A percentile compares a stretch with the other conserved stretches of the same genome.
These are phyloP conservation scores for Diplodia mutila DNA, from an alignment of 2,329 filamentous ascomycete species.

Conservation along the genomic window DNA sequence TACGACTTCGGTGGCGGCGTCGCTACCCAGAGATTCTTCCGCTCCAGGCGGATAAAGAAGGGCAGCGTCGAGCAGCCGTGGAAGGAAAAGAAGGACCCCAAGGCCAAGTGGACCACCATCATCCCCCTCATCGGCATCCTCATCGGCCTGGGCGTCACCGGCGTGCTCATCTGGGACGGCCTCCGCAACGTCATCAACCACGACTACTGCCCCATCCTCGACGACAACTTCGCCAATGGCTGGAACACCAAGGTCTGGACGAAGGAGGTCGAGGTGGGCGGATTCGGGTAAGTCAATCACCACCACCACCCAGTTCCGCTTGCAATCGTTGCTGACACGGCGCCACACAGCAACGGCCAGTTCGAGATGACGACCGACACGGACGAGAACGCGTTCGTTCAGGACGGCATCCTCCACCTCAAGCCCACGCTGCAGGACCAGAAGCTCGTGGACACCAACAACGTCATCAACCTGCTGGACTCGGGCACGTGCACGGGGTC, in stretches of 20 bases:
- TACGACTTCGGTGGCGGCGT: slow-evolving; percentile 38
- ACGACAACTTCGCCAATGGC: slow-evolving; percentile 66
- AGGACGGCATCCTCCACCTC: slow-evolving; percentile 72
- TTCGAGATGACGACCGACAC: slow-evolving; percentile 75
- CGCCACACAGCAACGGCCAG: slow-evolving; percentile 67
- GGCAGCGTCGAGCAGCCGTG: slow-evolving; percentile 77
- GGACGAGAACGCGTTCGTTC: slow-evolving; percentile 74
- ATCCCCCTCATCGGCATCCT: slow-evolving; percentile 73
- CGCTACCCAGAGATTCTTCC: slow-evolving; percentile 61
- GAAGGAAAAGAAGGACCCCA: slow-evolving; percentile 72
- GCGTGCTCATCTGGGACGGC: slow-evolving; percentile 76
- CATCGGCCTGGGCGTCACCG: slow-evolving; percentile 69
- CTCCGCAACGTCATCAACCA: slow-evolving; percentile 72
- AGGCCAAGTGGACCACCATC: slow-evolving; percentile 86
- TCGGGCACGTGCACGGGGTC: slow-evolving; percentile 70
- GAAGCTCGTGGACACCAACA: slow-evolving; percentile 66
- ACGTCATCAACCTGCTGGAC: slow-evolving; percentile 67
- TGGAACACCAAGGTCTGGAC: slow-evolving; percentile 68
- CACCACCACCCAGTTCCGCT: too few relatives aligned
- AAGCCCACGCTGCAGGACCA: slow-evolving; percentile 71
- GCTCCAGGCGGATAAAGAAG: slow-evolving; percentile 72
- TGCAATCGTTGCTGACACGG: slow-evolving; percentile 28
- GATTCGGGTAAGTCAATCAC: slow-evolving; percentile 69
- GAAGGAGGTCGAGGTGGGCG: slow-evolving; percentile 74
- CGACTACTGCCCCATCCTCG: slow-evolving; percentile 70